Conservation (phyloP, 768 basidiomycete species). For the Lenzites betulinus region DNA sequence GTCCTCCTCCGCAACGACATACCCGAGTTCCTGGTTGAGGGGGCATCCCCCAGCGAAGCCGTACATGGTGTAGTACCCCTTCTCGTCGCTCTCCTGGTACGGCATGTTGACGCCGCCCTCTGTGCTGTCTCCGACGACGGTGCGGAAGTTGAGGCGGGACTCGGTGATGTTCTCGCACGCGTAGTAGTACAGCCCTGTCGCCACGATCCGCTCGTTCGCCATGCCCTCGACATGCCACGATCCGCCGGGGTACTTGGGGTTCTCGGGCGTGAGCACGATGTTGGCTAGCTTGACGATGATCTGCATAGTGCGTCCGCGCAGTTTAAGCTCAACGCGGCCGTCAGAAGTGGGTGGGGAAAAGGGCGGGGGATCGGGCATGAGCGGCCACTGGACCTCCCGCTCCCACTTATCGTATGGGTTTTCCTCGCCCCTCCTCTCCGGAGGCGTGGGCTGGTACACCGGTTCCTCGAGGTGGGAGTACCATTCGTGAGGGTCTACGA, state of each 20-base stretch:
- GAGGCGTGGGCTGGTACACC: neutral
- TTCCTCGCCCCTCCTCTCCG: neutral
- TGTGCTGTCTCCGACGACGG: slow-evolving; percentile 16
- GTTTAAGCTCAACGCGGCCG: slow-evolving; percentile 1
- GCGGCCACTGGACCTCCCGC: slow-evolving; percentile 6
- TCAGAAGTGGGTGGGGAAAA: slow-evolving; percentile 8
- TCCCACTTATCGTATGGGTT: slow-evolving; percentile 2
- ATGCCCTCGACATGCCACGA: slow-evolving; percentile 37
- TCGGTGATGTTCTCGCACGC: slow-evolving; percentile 38
- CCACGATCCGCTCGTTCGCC: slow-evolving; percentile 18
- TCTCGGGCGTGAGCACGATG: slow-evolving; percentile 35
- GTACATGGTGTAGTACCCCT: slow-evolving; percentile 6
- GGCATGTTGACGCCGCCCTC: neutral
- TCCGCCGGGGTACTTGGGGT: slow-evolving; percentile 33
- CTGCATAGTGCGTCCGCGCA: slow-evolving; percentile 27
- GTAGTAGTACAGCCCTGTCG: slow-evolving; percentile 30
- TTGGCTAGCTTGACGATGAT: slow-evolving; percentile 46
- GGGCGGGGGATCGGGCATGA: slow-evolving; percentile 20
- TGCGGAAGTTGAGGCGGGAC: slow-evolving; percentile 38
- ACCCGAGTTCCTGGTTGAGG: slow-evolving; percentile 30
- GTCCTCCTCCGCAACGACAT: slow-evolving; percentile 31
- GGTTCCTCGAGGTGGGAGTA: slow-evolving; percentile 9
- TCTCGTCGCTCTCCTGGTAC: slow-evolving; percentile 8
- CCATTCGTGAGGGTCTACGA: slow-evolving; percentile 9
- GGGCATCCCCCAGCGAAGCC: slow-evolving; percentile 11